These are phyloP conservation scores for Phaeophleospora eucalypticola DNA, from an alignment of 2,329 filamentous ascomycete genomes.

Conservation along the genomic window DNA sequence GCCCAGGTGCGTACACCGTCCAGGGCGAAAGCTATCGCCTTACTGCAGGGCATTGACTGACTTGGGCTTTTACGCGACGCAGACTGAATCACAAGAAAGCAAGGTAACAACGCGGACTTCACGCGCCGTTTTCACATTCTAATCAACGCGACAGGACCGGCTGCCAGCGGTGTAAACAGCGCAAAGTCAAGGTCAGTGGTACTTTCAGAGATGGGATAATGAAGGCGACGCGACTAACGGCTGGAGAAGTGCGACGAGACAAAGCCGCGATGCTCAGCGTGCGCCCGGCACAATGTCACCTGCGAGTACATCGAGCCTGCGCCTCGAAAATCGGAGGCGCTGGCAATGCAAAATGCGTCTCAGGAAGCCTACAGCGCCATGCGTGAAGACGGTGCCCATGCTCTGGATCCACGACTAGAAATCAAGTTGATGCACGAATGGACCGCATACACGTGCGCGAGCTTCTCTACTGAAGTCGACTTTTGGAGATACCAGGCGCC, in stretches of 20 bases:
- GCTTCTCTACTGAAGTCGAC: conserved; percentile 21
- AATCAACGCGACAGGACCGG: conserved; percentile 15
- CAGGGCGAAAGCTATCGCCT: too few species aligned
- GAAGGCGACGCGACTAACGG: too few species aligned
- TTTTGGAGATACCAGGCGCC: conserved; percentile 27
- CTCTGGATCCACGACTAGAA: conserved; percentile 18
- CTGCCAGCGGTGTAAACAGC: conserved; percentile 22
- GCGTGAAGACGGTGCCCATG: background rate
- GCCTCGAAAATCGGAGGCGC: conserved; percentile 10
- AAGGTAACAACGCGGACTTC: background rate
- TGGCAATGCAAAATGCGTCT: background rate
- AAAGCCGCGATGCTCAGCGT: conserved; percentile 23
- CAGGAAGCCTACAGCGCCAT: background rate
- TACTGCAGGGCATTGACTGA: too few species aligned
- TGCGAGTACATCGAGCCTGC: conserved; percentile 24
- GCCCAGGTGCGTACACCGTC: too few species aligned
- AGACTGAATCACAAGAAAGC: background rate
- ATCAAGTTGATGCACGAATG: conserved; percentile 27
- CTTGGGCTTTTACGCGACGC: too few species aligned
- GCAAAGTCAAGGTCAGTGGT: conserved; percentile 23
- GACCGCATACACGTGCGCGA: conserved; percentile 22
- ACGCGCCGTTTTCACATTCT: too few species aligned
- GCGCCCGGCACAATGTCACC: conserved; percentile 20
- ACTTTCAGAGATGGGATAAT: too few species aligned
- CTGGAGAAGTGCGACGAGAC: conserved; percentile 28